Conservation (phyloP, 805 yeast species). For the Maudiozyma serrabonitensis region DNA sequence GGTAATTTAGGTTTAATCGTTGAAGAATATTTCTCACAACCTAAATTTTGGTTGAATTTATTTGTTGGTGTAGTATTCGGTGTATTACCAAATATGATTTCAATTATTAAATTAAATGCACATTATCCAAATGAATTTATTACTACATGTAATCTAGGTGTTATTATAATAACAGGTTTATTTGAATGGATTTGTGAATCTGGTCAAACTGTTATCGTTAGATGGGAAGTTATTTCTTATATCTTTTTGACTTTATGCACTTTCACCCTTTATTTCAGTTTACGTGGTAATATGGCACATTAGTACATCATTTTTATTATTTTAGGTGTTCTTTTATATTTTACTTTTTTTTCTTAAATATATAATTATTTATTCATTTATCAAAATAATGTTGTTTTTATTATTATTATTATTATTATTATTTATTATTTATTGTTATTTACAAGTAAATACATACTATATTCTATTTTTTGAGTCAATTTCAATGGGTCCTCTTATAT, state of each 20-base stretch:
- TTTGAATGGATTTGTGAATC: constrained; percentile 25
- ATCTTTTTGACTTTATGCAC: constrained; percentile 19
- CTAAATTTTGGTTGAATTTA: constrained; percentile 11
- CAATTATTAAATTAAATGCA: constrained; percentile 19
- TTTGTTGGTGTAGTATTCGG: constrained; percentile 17
- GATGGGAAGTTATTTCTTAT: constrained; percentile 28
- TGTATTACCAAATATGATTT: constrained; percentile 17
- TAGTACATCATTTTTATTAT: background rate
- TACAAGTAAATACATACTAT: background rate
- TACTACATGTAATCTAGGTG: constrained; percentile 22
- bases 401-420: background rate
- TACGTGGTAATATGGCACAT: constrained; percentile 1
- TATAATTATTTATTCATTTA: background rate
- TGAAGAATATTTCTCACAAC: background rate
- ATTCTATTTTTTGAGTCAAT: background rate
- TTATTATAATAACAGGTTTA: constrained; percentile 22
- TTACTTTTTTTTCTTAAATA: background rate
- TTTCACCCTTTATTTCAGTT: constrained; percentile 11
- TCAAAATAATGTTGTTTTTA: background rate
- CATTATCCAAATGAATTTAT: constrained; percentile 20
- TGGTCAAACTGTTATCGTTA: constrained; percentile 21
- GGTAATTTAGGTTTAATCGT: background rate
- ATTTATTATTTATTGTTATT: background rate
- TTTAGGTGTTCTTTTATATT: background rate
- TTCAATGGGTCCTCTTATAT: background rate